Conservation (phyloP, 1,284 basidiomycete species). For the Melampsora larici-populina region DNA sequence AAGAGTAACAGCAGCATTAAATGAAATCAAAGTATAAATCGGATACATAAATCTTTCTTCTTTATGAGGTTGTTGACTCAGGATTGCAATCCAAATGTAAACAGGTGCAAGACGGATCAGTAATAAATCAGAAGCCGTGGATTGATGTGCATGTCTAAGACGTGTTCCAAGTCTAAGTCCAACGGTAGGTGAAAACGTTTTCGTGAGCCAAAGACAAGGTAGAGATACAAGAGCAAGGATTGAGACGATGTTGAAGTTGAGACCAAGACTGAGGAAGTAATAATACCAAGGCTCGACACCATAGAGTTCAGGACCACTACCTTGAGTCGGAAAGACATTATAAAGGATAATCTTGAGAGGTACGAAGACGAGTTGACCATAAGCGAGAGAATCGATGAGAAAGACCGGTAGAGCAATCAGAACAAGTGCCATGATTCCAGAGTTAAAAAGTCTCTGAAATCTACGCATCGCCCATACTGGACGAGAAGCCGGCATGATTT, state of each 20-base stretch:
- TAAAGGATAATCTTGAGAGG: slow-evolving; percentile 92
- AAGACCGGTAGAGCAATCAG: slow-evolving; percentile 61
- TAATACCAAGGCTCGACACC: slow-evolving; percentile 82
- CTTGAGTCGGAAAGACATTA: slow-evolving; percentile 73
- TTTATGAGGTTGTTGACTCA: slow-evolving; percentile 84
- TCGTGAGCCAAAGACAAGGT: slow-evolving; percentile 75
- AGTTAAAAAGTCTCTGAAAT: slow-evolving; percentile 49
- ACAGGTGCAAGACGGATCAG: slow-evolving; percentile 73
- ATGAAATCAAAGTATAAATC: slow-evolving; percentile 82
- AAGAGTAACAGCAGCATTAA: slow-evolving; percentile 84
- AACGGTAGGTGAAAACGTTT: slow-evolving; percentile 72
- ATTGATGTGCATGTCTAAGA: slow-evolving; percentile 45
- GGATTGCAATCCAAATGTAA: slow-evolving; percentile 80
- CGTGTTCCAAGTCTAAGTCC: slow-evolving; percentile 56
- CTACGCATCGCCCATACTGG: slow-evolving; percentile 61
- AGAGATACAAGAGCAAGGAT: slow-evolving; percentile 75
- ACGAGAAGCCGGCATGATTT: slow-evolving; percentile 59
- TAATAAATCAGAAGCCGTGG: slow-evolving; percentile 58
- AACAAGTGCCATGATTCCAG: neutral
- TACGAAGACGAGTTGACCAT: slow-evolving; percentile 72
- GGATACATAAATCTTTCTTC: slow-evolving; percentile 99
- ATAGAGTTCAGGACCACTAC: slow-evolving; percentile 80
- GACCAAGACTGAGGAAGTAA: slow-evolving; percentile 77
- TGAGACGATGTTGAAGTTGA: slow-evolving; percentile 88
- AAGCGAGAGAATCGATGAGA: slow-evolving; percentile 78